Evolutionary conservation across 306 rosid species (phyloP).

Genomic region (Malus sieversii): DNA sequence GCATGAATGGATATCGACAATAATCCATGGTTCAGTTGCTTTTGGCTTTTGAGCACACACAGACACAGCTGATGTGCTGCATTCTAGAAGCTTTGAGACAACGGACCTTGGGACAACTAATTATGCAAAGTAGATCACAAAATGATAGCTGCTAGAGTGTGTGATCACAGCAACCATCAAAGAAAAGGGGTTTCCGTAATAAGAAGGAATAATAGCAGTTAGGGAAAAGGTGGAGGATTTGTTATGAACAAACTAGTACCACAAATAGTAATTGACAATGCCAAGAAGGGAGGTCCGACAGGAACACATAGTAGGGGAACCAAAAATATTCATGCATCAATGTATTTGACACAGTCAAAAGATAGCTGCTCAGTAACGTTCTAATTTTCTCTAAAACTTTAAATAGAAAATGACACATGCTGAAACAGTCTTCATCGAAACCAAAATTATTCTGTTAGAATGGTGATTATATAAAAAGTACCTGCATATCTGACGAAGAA

Average conservation of each 20-base stretch:
- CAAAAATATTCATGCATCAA: not conserved
- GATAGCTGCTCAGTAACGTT: not conserved
- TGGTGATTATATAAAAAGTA: conserved; percentile 1
- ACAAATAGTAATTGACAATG: not conserved
- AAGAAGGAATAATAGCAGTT: not conserved
- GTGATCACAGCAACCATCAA: not conserved
- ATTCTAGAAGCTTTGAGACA: not conserved
- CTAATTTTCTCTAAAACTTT: not conserved
- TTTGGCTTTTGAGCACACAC: not conserved
- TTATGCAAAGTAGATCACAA: not conserved
- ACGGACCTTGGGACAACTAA: not conserved
- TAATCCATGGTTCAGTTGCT: not conserved
- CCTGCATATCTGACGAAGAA: conserved; percentile 97
- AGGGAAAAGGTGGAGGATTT: not conserved
- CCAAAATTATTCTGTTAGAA: not conserved
- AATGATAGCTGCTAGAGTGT: not conserved
- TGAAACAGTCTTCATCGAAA: not conserved
- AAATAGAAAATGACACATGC: not conserved
- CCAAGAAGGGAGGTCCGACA: not conserved
- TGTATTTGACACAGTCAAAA: too few relatives aligned
- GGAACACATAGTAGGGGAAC: not conserved
- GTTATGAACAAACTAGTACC: not conserved
- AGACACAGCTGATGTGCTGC: not conserved
- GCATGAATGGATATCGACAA: not conserved
- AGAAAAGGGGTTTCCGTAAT: not conserved